These are phyloP conservation scores for Tylopilus sp. DNA, from an alignment of 1,284 basidiomycete species.

Conservation along the genomic window DNA sequence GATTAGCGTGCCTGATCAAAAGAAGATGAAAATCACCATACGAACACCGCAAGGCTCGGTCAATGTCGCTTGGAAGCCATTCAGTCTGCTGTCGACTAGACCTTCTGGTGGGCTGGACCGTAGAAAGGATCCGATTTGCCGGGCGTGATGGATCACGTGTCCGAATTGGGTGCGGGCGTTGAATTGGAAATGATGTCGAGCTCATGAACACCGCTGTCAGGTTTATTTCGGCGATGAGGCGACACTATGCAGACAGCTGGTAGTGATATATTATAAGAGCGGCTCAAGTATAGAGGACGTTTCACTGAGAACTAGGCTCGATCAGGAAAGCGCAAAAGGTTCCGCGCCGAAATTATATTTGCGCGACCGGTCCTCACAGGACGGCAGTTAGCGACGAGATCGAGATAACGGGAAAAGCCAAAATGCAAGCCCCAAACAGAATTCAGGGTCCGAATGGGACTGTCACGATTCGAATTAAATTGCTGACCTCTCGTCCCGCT, in stretches of 20 bases:
- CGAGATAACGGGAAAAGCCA: slow-evolving; percentile 33
- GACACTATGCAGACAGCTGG: slow-evolving; percentile 6
- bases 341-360: slow-evolving; percentile 35
- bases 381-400: slow-evolving; percentile 32
- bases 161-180: slow-evolving; percentile 12
- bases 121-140: slow-evolving; percentile 2
- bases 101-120: slow-evolving; percentile 2
- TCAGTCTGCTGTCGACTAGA: slow-evolving; percentile 6
- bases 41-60: slow-evolving; percentile 18
- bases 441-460: slow-evolving; percentile 32
- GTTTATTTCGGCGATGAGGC: neutral
- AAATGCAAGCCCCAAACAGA: slow-evolving; percentile 28
- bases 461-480: slow-evolving; percentile 29
- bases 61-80: slow-evolving; percentile 19
- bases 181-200: slow-evolving; percentile 4
- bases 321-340: slow-evolving; percentile 20
- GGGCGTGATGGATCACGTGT: slow-evolving; percentile 23
- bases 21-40: slow-evolving; percentile 23
- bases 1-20: slow-evolving; percentile 30
- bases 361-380: slow-evolving; percentile 22
- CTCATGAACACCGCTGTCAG: neutral
- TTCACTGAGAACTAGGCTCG: slow-evolving; percentile 22
- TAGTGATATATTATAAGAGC: slow-evolving; percentile 3
- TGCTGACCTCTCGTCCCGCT: slow-evolving; percentile 12
- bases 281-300: slow-evolving; percentile 10